Conservation (phyloP, 2,329 filamentous ascomycete genomes). For the Bipolaris oryzae region DNA sequence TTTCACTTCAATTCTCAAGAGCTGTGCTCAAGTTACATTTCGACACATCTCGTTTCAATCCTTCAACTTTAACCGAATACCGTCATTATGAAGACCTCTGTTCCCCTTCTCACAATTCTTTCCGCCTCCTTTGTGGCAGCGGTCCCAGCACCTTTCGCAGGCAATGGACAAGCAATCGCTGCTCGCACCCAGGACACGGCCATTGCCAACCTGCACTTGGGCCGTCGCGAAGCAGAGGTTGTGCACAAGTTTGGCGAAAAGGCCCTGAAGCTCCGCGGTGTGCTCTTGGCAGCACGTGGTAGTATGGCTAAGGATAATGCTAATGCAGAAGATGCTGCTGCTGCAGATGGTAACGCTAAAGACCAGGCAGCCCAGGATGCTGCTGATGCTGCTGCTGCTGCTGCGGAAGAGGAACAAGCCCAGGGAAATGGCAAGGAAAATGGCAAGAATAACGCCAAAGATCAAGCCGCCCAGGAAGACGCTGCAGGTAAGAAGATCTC, state of each 20-base stretch:
- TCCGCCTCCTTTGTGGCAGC: slow-evolving; percentile 42
- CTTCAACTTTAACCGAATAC: slow-evolving; percentile 13
- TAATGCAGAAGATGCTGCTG: slow-evolving; percentile 7
- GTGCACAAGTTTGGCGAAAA: slow-evolving; percentile 35
- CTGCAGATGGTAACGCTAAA: slow-evolving; percentile 12
- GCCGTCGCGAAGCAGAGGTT: slow-evolving; percentile 25
- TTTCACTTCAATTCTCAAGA: slow-evolving; percentile 38
- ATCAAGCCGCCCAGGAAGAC: slow-evolving; percentile 10
- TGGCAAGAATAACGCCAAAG: slow-evolving; percentile 7
- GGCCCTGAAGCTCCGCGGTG: slow-evolving; percentile 35
- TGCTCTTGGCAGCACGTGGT: slow-evolving; percentile 29
- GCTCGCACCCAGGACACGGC: slow-evolving; percentile 30
- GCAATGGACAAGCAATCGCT: slow-evolving; percentile 35
- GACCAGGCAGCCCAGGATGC: slow-evolving; percentile 15
- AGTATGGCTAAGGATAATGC: slow-evolving; percentile 16
- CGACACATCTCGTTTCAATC: slow-evolving; percentile 32
- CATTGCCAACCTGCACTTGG: slow-evolving; percentile 30
- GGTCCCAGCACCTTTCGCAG: slow-evolving; percentile 40
- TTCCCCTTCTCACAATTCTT: slow-evolving; percentile 43
- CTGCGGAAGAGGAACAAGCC: background rate
- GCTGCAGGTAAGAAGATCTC: background rate
- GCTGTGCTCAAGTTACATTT: slow-evolving; percentile 45
- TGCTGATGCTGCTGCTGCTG: too few relatives aligned
- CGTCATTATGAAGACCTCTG: slow-evolving; percentile 44
- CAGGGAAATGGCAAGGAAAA: slow-evolving; percentile 7